Evolutionary conservation across 2,329 filamentous ascomycete species (phyloP).

Genomic region (Grosmannia clavigera): DNA sequence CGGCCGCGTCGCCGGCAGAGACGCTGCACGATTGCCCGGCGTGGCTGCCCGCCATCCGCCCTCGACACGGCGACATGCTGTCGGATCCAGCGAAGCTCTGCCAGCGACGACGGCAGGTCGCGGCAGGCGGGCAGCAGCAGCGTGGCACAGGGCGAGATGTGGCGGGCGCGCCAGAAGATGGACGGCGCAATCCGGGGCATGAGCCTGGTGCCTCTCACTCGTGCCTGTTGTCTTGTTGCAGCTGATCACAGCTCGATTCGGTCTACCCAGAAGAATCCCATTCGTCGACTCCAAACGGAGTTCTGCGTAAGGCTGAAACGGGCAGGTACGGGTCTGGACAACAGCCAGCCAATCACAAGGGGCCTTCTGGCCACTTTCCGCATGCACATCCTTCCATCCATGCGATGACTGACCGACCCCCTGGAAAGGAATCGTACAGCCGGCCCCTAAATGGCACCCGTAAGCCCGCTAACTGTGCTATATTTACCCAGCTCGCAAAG

Average conservation of each 20-base stretch:
- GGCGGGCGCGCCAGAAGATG: conserved; percentile 40
- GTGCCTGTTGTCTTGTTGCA: too few relatives aligned
- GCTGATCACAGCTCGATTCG: too few relatives aligned
- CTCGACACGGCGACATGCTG: conserved; percentile 33
- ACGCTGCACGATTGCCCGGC: conserved; percentile 15
- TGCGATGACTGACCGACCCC: too few relatives aligned
- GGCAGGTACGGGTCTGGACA: too few relatives aligned
- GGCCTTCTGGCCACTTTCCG: too few relatives aligned
- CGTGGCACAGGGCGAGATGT: conserved; percentile 42
- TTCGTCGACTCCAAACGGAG: neutral
- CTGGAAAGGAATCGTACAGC: too few relatives aligned
- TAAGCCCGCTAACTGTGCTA: too few relatives aligned
- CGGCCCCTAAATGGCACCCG: too few relatives aligned
- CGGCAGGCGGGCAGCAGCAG: conserved; percentile 52
- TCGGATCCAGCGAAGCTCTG: conserved; percentile 62
- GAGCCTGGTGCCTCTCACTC: too few relatives aligned
- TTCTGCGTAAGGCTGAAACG: neutral
- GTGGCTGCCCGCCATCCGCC: neutral
- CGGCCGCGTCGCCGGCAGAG: conserved; percentile 37
- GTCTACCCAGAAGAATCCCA: neutral
- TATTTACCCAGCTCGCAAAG: too few relatives aligned
- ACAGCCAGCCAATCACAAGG: too few relatives aligned
- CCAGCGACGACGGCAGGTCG: conserved; percentile 47
- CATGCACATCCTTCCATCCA: too few relatives aligned
- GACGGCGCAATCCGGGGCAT: conserved; percentile 54